Evolutionary conservation across 495 filamentous ascomycete species (phyloP), one percentile per base, ranked within the genome.

Genomic region (Neurospora sp.): DNA sequence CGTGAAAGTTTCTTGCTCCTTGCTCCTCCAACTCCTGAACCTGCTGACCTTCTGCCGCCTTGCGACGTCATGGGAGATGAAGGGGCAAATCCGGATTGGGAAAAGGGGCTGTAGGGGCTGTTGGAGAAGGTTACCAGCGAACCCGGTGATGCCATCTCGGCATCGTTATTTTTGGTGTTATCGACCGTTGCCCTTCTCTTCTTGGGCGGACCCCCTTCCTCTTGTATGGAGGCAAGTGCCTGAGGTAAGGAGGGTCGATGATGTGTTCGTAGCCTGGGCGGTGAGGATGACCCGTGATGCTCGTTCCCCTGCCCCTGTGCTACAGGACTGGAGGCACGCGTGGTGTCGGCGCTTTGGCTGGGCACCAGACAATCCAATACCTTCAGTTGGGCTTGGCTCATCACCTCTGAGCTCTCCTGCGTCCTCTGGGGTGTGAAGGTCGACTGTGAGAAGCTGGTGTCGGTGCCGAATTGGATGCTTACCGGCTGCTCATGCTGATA

Each of bases 381-480:
- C 8, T 83, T 80, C n/a, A 90, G 74, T 22, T 89, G 81, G 31
- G 86, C 83, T 53, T 84, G 83, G 38, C 84, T 85, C 37, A 87
- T 80, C 22, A 87, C 82, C 71, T 89, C 87, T 44, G 83, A 84
- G 53, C 53, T 61, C 53, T 61, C 53, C 12, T 61, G 53, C 10
- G 22, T 61, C 20, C 53, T 61, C 12, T 61, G 53, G 10, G 53
- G 53, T 27, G 53, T 61, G 14, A 61, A 61, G 5, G 53, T 61
- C 6, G 53, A 14, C 53, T 61, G 53, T 0, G 53, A 61, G 53
- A 61, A 93, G 70, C 83, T 85, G 6, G 84, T 76, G 80, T 93
- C 91, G 0, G 91, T 90, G 22, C 91, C 91, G 85, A 88, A 93
- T 20, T 87, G 87, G 53, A 61, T 61, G 10, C 53, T 61, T 61